These are phyloP conservation scores for Magnolia changhungtana DNA, from an alignment of 164 flowering plant species.

Conservation along the genomic window DNA sequence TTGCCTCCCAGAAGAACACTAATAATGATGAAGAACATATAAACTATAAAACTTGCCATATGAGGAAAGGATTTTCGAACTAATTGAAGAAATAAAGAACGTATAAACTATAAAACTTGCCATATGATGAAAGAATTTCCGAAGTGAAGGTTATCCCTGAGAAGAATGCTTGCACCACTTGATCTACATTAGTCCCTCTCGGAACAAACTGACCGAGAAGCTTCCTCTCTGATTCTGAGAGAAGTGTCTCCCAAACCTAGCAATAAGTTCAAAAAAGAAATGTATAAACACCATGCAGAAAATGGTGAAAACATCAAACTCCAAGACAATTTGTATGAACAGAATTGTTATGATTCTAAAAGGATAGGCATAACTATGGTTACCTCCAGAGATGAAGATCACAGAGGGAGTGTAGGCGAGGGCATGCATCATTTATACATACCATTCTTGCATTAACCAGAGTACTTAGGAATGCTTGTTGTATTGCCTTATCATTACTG, in stretches of 20 bases:
- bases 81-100: not conserved
- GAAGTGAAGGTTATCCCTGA: slow-evolving; percentile 66
- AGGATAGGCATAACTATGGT: not conserved
- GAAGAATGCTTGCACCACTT: slow-evolving; percentile 54
- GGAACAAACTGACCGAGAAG: slow-evolving; percentile 70
- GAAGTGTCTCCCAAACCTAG: slow-evolving; percentile 66
- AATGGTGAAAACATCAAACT: not conserved
- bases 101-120: slow-evolving; percentile 23
- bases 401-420: no score
- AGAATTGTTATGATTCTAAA: not conserved
- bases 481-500: no score
- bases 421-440: no score
- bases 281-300: not conserved
- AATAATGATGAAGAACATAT: no score
- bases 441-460: no score
- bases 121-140: slow-evolving; percentile 79
- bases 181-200: slow-evolving; percentile 37
- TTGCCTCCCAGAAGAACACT: no score
- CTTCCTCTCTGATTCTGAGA: slow-evolving; percentile 66
- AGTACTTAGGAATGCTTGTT: no score
- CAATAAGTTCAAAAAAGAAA: slow-evolving; percentile 1
- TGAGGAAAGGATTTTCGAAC: not conserved
- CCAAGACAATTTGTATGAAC: not conserved
- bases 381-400: slow-evolving; percentile 80
- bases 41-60: no score